Base-by-base conservation (phyloP, 108 stramenopile genomes). In the Cyclotella sp. region DNA sequence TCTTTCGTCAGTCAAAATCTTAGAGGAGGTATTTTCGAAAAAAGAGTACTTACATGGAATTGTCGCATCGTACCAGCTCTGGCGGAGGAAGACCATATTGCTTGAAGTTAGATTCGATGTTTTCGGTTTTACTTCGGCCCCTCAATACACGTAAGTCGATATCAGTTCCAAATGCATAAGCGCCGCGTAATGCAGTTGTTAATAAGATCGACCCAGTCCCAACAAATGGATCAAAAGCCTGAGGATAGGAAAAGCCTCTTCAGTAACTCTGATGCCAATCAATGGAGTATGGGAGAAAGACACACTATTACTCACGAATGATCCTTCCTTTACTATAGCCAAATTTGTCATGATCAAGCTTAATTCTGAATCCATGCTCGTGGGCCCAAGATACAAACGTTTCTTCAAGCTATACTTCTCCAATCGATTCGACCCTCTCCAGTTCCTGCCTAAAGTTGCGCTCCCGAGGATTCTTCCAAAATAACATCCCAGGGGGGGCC, bases 301-400 rank as follows among this genome's bases (percentile, higher is more conserved):
- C 27, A 58, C 2, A 58, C 26, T 16, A 51, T 51, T 46, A 64
- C 63, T 64, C 45, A 64, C 91, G 24, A 96, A 76, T 3, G 84
- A 81, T 19, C 87, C 78, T 44, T 75, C 73, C 52, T 75, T 63
- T 24, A 92, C 86, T 78, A 85, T 70, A 15, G 87, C 98, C 14
- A 93, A 76, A 74, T 92, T 97, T n/a, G 96, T 91, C 98, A 99
- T 98, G 67, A 99, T 85, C 34, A 98, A 87, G 55, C 89, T 83
- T 9, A 99, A 86, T 57, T 97, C 97, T 28, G 95, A 86, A 77
- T 99, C 99, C 96, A 99, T 93, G n/a, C 93, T 93, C 4, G 99
- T 99, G 9, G 99, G 99, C 0, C 99, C 99, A 0, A 99, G 85
- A 77, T 97, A 99, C 9, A 73, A 41, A 55, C 99, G 87, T 67